Base-by-base conservation (phyloP, 2,329 filamentous ascomycete genomes). In the Nothophoma quercina region DNA sequence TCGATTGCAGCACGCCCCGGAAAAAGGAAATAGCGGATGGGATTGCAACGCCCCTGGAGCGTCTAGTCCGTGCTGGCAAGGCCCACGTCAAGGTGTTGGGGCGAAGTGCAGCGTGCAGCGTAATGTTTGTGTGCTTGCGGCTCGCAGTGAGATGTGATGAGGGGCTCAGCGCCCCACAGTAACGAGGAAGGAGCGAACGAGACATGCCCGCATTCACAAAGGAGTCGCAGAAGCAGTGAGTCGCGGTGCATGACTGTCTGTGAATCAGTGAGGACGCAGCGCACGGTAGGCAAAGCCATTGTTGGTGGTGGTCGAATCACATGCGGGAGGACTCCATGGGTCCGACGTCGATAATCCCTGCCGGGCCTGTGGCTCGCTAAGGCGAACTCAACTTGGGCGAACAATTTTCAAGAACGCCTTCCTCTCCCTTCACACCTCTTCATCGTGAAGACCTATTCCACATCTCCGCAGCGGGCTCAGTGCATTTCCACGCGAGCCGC, bases 361-460 rank as follows among this genome's bases (percentile, higher is more conserved):
- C n/a, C n/a, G n/a, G n/a, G n/a, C n/a, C n/a, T 53, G 54, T 43
- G 39, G 46, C 44, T 55, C 55, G 55, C 50, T 50, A 48, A 64
- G 57, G 52, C 58, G 59, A 51, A 56, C 63, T 55, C 55, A 58
- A 63, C 63, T 63, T 46, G 51, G 48, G 53, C 50, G 55, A 63
- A 62, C 62, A 64, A 64, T 62, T 61, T 62, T 63, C 58, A 59
- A 56, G 51, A 47, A 7, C 30, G 33, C 42, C 43, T 43, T 51
- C 48, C 49, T 54, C 52, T 55, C 53, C 54, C 56, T 56, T 54
- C 57, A 58, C 61, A 63, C 65, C 61, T 70, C 65, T 69, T 69
- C 69, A 70, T 70, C 65, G 62, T 64, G 70, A 71, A 71, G 63
- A 71, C 59, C 46, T 18, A 32, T 18, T 51, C 57, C 60, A 62